Percentiles rank a stretch among this genome's conserved stretches.
These are phyloP conservation scores for Metarhizium humberi DNA, from an alignment of 2,329 filamentous ascomycete genomes.

Conservation along the genomic window DNA sequence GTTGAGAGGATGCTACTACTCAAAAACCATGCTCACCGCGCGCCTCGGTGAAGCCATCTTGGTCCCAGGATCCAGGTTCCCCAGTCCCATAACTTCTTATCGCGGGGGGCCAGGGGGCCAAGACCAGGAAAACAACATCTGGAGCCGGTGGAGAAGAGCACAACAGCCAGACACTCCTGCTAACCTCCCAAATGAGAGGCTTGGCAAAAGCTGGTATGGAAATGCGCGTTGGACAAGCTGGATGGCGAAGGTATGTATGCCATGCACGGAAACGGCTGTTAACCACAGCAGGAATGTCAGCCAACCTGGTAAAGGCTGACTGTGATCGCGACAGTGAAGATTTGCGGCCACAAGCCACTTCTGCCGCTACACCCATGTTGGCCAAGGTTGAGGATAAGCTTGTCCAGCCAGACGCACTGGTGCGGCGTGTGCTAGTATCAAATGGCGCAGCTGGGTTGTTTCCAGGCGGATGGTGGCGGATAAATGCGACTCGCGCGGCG, in stretches of 20 bases:
- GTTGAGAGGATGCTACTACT: too few species aligned
- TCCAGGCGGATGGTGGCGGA: not conserved
- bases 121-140: too few species aligned
- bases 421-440: not conserved
- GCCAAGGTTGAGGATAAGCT: conserved; percentile 1
- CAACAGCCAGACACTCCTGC: too few species aligned
- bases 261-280: too few species aligned
- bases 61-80: too few species aligned
- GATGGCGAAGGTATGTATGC: too few species aligned
- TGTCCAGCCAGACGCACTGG: not conserved
- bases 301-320: not conserved
- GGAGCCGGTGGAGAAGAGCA: too few species aligned
- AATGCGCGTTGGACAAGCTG: not conserved
- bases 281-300: conserved; percentile 4
- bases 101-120: too few species aligned
- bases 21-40: not conserved
- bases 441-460: not conserved
- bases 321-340: not conserved
- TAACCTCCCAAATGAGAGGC: too few species aligned
- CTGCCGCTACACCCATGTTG: not conserved
- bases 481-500: not conserved
- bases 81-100: too few species aligned
- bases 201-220: too few species aligned
- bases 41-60: too few species aligned
- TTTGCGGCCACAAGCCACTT: conserved; percentile 9